Evolutionary conservation across 2,329 filamentous ascomycete genomes (phyloP), one percentile per base, ranked within the genome.

Genomic region (Trichoderma sp.): DNA sequence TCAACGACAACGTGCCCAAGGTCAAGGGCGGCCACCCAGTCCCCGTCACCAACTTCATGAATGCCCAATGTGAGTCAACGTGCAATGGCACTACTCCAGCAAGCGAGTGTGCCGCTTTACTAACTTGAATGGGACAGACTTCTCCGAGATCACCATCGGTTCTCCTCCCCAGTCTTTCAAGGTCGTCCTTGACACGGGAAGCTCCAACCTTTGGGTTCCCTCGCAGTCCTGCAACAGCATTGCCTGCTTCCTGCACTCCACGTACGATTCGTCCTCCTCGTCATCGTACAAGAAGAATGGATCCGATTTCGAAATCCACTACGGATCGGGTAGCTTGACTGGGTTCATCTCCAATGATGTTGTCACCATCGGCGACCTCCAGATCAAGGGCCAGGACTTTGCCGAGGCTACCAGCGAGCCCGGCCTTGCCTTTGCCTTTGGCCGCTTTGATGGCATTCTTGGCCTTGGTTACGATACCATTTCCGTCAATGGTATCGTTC

Each of bases 171-270:
- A 99, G 85, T 87, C 84, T 75, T 99, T 99, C 90, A 99, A 99
- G 88, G 96, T 99, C 74, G 91, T 99, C 73, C 91, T 99, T 73
- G 96, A 99, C 81, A 99, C 96, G 32, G 96, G 96, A 76, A 97
- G 94, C 87, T 98, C 96, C 80, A 99, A 99, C 86, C 88, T 99
- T 72, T 99, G 96, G 96, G 94, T 99, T 70, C 96, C 96, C 49
- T 97, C 94, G 28, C 85, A 88, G 68, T 86, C 93, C 78, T 99
- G 96, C 82, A 90, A 88, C 78, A 97, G 94, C 78, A 99, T 99
- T 78, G 96, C 96, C 73, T 99, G 96, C 88, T 99, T 95, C 83
- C 89, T 99, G 70, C 96, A 99, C 87, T 90, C 83, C 82, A 99
- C 96, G 85, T 99, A 98, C 84, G 94, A 98, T 83, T 96, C 94